Conservation (phyloP, 371 early-diverging fungal species). For the Syncephalastrum contaminatum region DNA sequence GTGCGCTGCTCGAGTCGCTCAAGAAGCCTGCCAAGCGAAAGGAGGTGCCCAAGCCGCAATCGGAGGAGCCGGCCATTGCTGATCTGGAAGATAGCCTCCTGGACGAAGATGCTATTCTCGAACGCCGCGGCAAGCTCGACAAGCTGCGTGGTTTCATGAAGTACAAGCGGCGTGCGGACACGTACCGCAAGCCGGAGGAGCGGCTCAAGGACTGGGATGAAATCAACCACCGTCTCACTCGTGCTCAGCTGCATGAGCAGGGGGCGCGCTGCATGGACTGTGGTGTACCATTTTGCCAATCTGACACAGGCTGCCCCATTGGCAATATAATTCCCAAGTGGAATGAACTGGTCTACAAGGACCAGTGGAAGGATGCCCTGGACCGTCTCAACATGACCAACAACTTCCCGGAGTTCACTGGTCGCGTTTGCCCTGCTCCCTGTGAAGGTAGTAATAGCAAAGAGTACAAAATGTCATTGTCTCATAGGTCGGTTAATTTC, state of each 20-base stretch:
- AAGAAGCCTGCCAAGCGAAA: constrained; percentile 3
- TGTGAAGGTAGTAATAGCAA: constrained; percentile 82
- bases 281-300: constrained; percentile 97
- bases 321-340: constrained; percentile 98
- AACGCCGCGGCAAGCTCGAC: constrained; percentile 67
- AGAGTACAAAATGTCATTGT: background rate
- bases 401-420: constrained; percentile 96
- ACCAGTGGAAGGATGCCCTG: constrained; percentile 93
- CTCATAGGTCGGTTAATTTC: background rate
- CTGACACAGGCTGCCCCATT: constrained; percentile 94
- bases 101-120: constrained; percentile 68
- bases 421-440: constrained; percentile 73
- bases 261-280: constrained; percentile 98
- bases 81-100: constrained; percentile 90
- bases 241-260: constrained; percentile 83
- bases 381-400: constrained; percentile 93
- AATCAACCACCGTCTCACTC: constrained; percentile 82
- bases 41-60: background rate
- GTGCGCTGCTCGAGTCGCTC: constrained; percentile 55
- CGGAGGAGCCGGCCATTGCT: constrained; percentile 55
- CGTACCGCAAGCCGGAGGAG: constrained; percentile 80
- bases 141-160: constrained; percentile 92
- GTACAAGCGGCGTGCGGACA: constrained; percentile 86
- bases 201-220: constrained; percentile 92
- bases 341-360: constrained; percentile 94